Base-by-base conservation (phyloP, 2,329 filamentous ascomycete genomes). In the Hypoxylon sp. region DNA sequence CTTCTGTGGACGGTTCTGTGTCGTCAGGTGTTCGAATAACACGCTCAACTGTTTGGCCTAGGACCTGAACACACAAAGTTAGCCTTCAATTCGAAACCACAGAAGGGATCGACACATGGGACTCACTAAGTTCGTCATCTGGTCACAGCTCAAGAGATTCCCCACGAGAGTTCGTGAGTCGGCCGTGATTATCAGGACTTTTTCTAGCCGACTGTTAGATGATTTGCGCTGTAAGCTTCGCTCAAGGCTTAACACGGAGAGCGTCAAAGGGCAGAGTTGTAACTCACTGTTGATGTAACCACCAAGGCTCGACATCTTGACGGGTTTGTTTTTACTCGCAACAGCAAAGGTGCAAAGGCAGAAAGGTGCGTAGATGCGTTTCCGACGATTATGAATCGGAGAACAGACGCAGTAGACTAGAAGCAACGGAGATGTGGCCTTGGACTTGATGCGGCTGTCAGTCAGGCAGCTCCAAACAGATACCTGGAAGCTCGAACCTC, bases 151-250 rank as follows among this genome's bases (percentile, higher is more conserved):
- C 53, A 95, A 85, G 59, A 99, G 89, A 2, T 87, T 94, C 66
- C 96, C 96, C 68, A 93, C 87, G 21, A 95, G 83, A 51, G 93
- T 97, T 75, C 95, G 91, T 56, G 95, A 96, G 81, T 98, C 96
- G 74, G 93, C 92, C 29, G 96, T 98, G 71, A 98, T 88, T 76
- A 98, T 91, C 65, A 94, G 87, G 74, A 98, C 93, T 81, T 93
- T 97, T 82, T 97, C 96, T 98, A 77, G 47, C 67, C 35, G 64
- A 72, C 70, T 79, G 76, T 81, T 73, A 81, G 78, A 71, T 48
- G 7, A 47, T 21, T 58, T 52, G 37, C 58, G 62, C 54, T 67
- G 63, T 71, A 70, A 74, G 65, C 64, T 66, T 65, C 53, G 54
- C 15, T 51, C 52, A 24, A 51, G 61, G 55, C 37, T 42, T 31